A percentile compares a stretch with the other conserved stretches of the same genome.
Evolutionary conservation across 2,329 filamentous ascomycete species (phyloP).

Genomic region (Paraconiothyrium brasiliense): DNA sequence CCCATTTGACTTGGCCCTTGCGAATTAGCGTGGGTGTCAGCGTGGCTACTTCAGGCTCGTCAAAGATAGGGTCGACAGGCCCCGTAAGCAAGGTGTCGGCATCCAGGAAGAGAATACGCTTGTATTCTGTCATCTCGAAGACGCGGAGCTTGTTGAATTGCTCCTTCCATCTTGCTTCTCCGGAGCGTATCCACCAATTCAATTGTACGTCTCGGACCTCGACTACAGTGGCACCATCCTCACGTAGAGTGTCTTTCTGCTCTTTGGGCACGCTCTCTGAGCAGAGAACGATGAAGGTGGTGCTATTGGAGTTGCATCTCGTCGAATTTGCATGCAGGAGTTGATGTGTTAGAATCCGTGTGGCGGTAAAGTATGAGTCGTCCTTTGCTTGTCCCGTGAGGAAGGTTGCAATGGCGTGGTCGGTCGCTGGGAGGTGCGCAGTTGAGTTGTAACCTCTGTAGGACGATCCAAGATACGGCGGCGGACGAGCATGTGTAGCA

Average conservation of each 20-base stretch:
- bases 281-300: constrained; percentile 52
- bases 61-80: constrained; percentile 52
- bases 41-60: constrained; percentile 49
- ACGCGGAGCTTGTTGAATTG: constrained; percentile 56
- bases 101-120: constrained; percentile 56
- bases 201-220: constrained; percentile 47
- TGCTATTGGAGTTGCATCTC: constrained; percentile 35
- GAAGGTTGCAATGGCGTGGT: constrained; percentile 51
- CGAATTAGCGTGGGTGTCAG: constrained; percentile 18
- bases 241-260: constrained; percentile 40
- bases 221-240: constrained; percentile 53
- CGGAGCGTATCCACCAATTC: constrained; percentile 49
- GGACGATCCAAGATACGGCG: constrained; percentile 7
- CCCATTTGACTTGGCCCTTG: constrained; percentile 27
- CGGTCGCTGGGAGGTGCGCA: constrained; percentile 17
- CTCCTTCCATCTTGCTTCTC: constrained; percentile 53
- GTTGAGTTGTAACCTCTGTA: constrained; percentile 25
- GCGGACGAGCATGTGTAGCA: not conserved
- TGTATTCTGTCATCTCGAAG: constrained; percentile 54
- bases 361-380: constrained; percentile 51
- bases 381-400: constrained; percentile 42
- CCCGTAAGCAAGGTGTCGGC: constrained; percentile 53
- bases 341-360: constrained; percentile 54
- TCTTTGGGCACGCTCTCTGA: constrained; percentile 32
- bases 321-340: constrained; percentile 52